Evolutionary conservation across 2,329 filamentous ascomycete genomes (phyloP).

Genomic region (Zarea fungicola): DNA sequence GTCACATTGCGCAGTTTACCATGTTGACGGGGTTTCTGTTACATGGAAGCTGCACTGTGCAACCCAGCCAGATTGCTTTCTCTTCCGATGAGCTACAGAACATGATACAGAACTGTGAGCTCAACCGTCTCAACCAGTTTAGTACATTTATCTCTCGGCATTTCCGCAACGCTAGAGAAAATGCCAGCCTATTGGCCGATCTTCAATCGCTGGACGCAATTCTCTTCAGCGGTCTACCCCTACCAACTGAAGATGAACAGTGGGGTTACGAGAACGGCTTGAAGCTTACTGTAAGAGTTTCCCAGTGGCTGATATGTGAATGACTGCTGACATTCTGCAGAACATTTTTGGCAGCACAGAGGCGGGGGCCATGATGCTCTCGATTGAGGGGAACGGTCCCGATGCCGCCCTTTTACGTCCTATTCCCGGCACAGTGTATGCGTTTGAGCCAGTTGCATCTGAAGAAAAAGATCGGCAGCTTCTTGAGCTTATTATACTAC

Average conservation of each 20-base stretch:
- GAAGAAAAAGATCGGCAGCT: background rate
- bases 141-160: background rate
- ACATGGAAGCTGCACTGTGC: background rate
- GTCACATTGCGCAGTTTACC: background rate
- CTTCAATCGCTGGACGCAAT: background rate
- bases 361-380: background rate
- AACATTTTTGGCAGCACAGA: slow-evolving; percentile 2
- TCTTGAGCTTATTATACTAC: slow-evolving; percentile 14
- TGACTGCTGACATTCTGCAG: too few species aligned
- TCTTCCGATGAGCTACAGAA: background rate
- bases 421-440: slow-evolving; percentile 11
- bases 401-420: background rate
- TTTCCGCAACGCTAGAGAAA: background rate
- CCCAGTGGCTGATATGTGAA: too few species aligned
- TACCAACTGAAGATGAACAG: background rate
- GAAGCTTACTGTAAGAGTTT: too few species aligned
- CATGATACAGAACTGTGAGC: background rate
- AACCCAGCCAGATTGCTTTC: background rate
- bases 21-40: background rate
- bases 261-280: background rate
- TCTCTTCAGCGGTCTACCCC: background rate
- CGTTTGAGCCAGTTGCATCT: slow-evolving; percentile 13
- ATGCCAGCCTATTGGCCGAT: background rate
- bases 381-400: too few species aligned
- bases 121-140: background rate